phyloP scores from a whole-genome alignment of 257 asterid genomes.

The Plantago major region DNA sequence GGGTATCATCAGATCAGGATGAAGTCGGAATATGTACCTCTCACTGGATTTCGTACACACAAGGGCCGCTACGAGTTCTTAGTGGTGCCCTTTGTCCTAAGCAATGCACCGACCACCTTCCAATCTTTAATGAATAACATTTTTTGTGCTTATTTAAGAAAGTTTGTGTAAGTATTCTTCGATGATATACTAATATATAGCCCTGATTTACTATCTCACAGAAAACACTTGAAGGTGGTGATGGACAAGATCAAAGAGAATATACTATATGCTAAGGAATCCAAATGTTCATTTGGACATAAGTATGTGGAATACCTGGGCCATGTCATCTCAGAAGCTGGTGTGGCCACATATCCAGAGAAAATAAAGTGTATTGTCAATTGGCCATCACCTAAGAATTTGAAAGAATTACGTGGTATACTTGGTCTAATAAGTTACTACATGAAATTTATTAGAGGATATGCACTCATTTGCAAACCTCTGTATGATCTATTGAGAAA shows the following conservation, averaged over 20 bases:
- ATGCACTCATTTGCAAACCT: background rate
- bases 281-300: constrained; percentile 6
- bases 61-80: constrained; percentile 12
- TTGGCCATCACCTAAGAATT: constrained; percentile 11
- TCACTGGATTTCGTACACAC: constrained; percentile 16
- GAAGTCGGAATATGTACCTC: no score
- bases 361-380: background rate
- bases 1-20: background rate
- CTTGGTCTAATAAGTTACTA: constrained; percentile 1
- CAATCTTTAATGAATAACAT: constrained; percentile 10
- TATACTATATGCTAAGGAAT: background rate
- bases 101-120: constrained; percentile 14
- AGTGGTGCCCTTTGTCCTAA: constrained; percentile 15
- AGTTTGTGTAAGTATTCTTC: constrained; percentile 10
- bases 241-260: background rate
- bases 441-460: background rate
- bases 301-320: constrained; percentile 1
- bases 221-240: background rate
- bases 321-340: background rate
- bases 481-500: background rate
- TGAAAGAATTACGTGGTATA: constrained; percentile 12
- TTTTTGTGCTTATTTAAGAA: background rate
- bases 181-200: constrained; percentile 13
- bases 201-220: background rate
- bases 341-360: background rate